Evolutionary conservation across 2,329 filamentous ascomycete genomes (phyloP).

Genomic region (Colletotrichum sublineola): DNA sequence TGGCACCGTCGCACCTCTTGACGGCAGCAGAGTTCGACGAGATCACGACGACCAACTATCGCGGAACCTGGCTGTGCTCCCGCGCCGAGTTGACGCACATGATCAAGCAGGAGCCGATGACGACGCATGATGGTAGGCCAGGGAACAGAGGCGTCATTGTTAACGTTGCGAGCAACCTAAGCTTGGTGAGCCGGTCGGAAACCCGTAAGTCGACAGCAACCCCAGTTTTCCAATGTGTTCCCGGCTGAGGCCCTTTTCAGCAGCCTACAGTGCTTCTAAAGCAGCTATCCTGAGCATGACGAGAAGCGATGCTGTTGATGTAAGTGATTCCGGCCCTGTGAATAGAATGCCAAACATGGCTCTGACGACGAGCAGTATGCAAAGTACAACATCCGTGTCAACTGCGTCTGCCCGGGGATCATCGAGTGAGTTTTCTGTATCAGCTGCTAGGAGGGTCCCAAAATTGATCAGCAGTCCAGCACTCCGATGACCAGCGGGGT

Average conservation of each 20-base stretch:
- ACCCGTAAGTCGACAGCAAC: conserved; percentile 52
- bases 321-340: conserved; percentile 47
- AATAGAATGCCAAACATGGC: not conserved
- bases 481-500: conserved; percentile 59
- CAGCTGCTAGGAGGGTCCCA: not conserved
- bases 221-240: not conserved
- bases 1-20: conserved; percentile 53
- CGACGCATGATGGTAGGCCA: conserved; percentile 58
- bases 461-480: conserved; percentile 34
- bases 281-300: conserved; percentile 61
- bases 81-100: conserved; percentile 58
- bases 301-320: conserved; percentile 62
- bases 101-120: conserved; percentile 57
- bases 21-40: conserved; percentile 56
- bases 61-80: conserved; percentile 60
- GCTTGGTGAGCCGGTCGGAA: conserved; percentile 56
- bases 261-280: conserved; percentile 61
- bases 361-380: conserved; percentile 53
- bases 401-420: conserved; percentile 61
- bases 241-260: conserved; percentile 44
- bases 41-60: conserved; percentile 58
- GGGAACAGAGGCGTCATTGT: conserved; percentile 58
- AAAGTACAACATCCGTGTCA: conserved; percentile 59
- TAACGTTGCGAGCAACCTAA: conserved; percentile 60
- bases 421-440: conserved; percentile 51